Base-by-base conservation (phyloP, 208 protist species). In the Trypanosoma vivax region DNA sequence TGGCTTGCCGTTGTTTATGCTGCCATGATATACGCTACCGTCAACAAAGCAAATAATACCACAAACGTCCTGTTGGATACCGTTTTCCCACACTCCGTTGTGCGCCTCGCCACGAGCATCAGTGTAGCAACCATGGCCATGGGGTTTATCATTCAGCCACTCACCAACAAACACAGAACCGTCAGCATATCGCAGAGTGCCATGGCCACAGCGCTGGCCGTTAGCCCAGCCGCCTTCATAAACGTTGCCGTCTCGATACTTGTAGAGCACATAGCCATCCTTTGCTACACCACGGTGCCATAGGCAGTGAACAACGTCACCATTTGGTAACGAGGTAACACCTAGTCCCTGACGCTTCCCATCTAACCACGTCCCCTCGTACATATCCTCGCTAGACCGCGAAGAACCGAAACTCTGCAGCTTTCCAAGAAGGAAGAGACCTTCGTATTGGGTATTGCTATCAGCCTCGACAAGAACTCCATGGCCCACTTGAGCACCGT, bases 191-290 rank as follows among this genome's bases (percentile, higher is more conserved):
- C 68, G 39, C 49, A 88, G 73, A 4, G 69, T 81, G 9, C 88
- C 91, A 16, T 33, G 28, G 28, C 88, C 91, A 37, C 70, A 49
- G 24, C 76, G 87, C 29, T 46, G 34, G 24, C 84, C 84, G 40
- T 75, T 49, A 0, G 45, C 18, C 88, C 88, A 96, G 11, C 75
- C 70, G 18, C 91, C 91, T 9, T 90, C 87, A 61, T 94, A 95
- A 24, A 60, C 71, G 33, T 68, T 67, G 31, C 79, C 61, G 28
- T 73, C 54, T 2, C 56, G 50, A 35, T 79, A 77, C 34, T 54
- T 41, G 63, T 71, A 90, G 54, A 79, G 50, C 9, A 92, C 72
- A 5, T n/a, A 14, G 23, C 88, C 83, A 59, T 90, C 73, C 46
- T 85, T 61, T n/a, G 65, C 68, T 33, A 48, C 52, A 0, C 80